Conservation (phyloP, 2,329 filamentous ascomycete genomes). For the Pestalotiopsis sp. region DNA sequence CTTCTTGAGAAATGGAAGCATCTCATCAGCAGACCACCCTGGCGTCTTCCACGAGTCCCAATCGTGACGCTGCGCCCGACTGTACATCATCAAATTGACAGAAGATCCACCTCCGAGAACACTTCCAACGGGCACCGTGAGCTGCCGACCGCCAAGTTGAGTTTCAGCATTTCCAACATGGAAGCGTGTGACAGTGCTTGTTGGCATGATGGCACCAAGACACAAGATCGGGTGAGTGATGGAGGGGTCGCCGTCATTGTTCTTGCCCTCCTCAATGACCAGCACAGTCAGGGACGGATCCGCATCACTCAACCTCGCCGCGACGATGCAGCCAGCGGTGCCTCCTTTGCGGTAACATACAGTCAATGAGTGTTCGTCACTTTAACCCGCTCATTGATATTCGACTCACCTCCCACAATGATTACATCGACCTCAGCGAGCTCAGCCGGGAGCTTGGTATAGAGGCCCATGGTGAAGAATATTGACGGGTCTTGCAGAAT, state of each 20-base stretch:
- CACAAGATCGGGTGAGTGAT: constrained; percentile 17
- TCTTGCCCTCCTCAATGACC: constrained; percentile 20
- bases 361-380: background rate
- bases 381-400: too few relatives aligned
- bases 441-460: background rate
- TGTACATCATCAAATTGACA: constrained; percentile 48
- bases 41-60: constrained; percentile 29
- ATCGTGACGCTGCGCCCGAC: constrained; percentile 33
- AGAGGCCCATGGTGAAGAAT: background rate
- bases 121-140: constrained; percentile 28
- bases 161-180: constrained; percentile 12
- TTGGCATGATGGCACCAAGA: constrained; percentile 15
- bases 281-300: constrained; percentile 21
- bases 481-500: background rate
- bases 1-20: constrained; percentile 37
- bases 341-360: constrained; percentile 13
- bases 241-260: constrained; percentile 12
- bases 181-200: constrained; percentile 2
- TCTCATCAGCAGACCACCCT: constrained; percentile 30
- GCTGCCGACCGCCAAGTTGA: constrained; percentile 10
- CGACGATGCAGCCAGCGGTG: constrained; percentile 22
- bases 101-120: constrained; percentile 57
- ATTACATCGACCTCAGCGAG: constrained; percentile 1
- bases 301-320: constrained; percentile 21
- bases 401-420: constrained; percentile 4